Evolutionary conservation across 2,329 filamentous ascomycete genomes (phyloP), one percentile per base, ranked within the genome.

Genomic region (Chrysoporthe puriensis): DNA sequence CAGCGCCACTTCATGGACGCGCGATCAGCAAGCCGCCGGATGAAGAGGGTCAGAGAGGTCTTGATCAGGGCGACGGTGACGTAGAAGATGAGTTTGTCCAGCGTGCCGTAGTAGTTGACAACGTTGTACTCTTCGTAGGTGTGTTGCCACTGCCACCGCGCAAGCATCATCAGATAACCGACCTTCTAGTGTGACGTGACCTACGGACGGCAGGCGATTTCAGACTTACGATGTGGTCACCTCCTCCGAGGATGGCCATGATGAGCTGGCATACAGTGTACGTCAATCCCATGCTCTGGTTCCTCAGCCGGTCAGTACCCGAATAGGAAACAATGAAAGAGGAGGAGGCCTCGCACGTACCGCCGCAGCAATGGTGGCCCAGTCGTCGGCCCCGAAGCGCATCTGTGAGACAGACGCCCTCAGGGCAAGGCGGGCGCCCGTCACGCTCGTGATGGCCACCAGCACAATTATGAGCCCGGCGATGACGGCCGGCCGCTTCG

Each of bases 41-140:
- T 77, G 70, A 79, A 79, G 36, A 77, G 71, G 9, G 74, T 73
- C n/a, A 79, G 78, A 4, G 76, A 78, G 26, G 78, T 73, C 65
- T 79, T 79, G 66, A 78, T 74, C 40, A 79, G 69, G n/a, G 77
- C 77, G 5, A 78, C 71, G 4, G 73, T 71, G 32, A 74, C 63
- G 61, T 72, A 77, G 68, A 76, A 77, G 13, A 77, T 62, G 26
- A 73, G 66, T 54, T 73, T 72, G 64, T 70, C 68, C 26, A 73
- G 67, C 7, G 68, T 66, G 11, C 70, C 71, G 42, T 73, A 71
- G 67, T 74, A 70, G 66, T 74, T 76, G 57, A 71, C 61, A 43
- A 54, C 32, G 40, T 73, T 70, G 61, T 76, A 74, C 52, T 79
- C 73, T 32, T 74, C 72, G 43, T 79, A 79, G 0, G 77, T 78